A percentile compares a stretch with the other conserved stretches of the same genome.
These are phyloP conservation scores for Trametes polyzona DNA, from an alignment of 1,284 basidiomycete genomes.

Conservation along the genomic window DNA sequence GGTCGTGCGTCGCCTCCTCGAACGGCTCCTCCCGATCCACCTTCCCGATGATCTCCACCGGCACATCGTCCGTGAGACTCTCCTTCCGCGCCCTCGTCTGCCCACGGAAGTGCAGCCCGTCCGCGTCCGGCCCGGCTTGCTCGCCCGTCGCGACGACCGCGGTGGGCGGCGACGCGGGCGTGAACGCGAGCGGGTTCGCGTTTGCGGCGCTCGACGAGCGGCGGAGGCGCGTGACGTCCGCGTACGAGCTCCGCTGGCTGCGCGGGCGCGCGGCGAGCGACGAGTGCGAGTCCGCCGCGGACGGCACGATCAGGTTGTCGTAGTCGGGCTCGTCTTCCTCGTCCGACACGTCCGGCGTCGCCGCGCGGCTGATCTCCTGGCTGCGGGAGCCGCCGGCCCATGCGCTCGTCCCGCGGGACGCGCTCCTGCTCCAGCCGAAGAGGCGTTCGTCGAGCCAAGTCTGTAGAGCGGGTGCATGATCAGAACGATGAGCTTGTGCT, in stretches of 20 bases:
- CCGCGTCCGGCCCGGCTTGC: conserved; percentile 33
- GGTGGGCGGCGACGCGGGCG: conserved; percentile 1
- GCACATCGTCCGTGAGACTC: conserved; percentile 65
- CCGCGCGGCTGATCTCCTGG: conserved; percentile 64
- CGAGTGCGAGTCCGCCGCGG: conserved; percentile 47
- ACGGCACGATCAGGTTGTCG: conserved; percentile 73
- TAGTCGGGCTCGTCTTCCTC: conserved; percentile 83
- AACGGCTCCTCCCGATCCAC: conserved; percentile 56
- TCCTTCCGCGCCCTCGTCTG: conserved; percentile 54
- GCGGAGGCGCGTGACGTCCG: conserved; percentile 74
- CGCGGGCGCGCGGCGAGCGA: conserved; percentile 50
- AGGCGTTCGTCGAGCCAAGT: conserved; percentile 93
- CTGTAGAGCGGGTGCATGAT: conserved; percentile 38
- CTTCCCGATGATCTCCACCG: conserved; percentile 63
- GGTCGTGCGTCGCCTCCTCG: conserved; percentile 58
- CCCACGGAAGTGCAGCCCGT: conserved; percentile 48
- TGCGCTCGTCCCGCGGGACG: conserved; percentile 72
- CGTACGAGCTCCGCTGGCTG: conserved; percentile 76
- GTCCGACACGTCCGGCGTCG: conserved; percentile 72
- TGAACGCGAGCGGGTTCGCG: conserved; percentile 8
- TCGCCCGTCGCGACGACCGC: conserved; percentile 15
- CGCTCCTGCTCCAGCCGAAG: conserved; percentile 88
- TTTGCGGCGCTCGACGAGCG: conserved; percentile 28
- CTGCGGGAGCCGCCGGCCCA: conserved; percentile 69
- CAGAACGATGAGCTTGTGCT: neutral